Evolutionary conservation across 192 early-diverging fungal species (phyloP).

Genomic region (Pilaira anomala): DNA sequence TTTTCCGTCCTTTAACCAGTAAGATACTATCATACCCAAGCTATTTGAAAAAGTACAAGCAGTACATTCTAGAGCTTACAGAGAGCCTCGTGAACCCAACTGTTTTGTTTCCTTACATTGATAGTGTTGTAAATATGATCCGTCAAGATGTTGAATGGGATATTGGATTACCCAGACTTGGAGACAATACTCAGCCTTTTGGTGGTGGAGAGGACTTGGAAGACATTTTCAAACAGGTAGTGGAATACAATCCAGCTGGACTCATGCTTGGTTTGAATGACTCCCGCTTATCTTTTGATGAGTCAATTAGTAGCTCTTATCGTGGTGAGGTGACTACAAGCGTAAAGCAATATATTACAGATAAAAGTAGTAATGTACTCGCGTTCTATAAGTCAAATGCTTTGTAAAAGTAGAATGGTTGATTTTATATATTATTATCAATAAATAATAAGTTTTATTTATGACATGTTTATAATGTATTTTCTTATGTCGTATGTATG

Average conservation of each 20-base stretch:
- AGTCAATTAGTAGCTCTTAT: background rate
- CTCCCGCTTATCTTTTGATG: background rate
- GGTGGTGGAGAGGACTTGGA: too few relatives aligned
- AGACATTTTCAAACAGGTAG: background rate
- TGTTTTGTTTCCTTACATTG: background rate
- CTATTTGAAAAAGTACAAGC: background rate
- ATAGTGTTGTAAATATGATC: slow-evolving; percentile 11
- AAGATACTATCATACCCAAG: background rate
- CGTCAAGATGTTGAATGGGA: slow-evolving; percentile 17
- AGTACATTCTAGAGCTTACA: background rate
- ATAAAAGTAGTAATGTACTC: too few relatives aligned
- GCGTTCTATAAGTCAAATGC: too few relatives aligned
- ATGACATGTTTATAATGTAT: too few relatives aligned
- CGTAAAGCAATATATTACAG: background rate
- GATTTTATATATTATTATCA: too few relatives aligned
- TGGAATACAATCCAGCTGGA: too few relatives aligned
- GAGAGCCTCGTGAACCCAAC: background rate
- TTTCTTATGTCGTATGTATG: too few relatives aligned
- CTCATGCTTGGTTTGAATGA: too few relatives aligned
- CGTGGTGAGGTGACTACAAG: background rate
- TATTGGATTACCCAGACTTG: background rate
- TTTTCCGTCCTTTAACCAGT: slow-evolving; percentile 2
- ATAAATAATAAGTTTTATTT: too few relatives aligned
- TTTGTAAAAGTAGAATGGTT: too few relatives aligned
- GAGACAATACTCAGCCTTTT: background rate